A percentile compares a stretch with the other conserved stretches of the same genome.
These are phyloP conservation scores for Mycena alexandri DNA, from an alignment of 768 basidiomycete genomes.

Conservation along the genomic window DNA sequence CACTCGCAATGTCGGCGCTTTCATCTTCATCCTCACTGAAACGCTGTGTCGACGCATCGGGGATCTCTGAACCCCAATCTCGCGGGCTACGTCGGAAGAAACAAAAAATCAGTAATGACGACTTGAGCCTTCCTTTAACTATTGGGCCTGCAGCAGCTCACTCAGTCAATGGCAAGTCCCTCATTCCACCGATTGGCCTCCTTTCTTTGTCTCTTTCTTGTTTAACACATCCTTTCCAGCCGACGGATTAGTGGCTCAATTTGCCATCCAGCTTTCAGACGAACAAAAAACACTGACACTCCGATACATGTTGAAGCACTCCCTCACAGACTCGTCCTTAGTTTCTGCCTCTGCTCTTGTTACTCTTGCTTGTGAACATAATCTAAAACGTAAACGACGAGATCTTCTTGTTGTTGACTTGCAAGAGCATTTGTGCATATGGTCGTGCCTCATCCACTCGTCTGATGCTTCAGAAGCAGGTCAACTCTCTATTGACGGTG, in stretches of 20 bases:
- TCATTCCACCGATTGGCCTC: too few relatives aligned
- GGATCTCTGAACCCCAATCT: too few relatives aligned
- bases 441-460: not conserved
- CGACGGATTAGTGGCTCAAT: not conserved
- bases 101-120: too few relatives aligned
- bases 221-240: too few relatives aligned
- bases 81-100: too few relatives aligned
- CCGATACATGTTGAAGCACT: not conserved
- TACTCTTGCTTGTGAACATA: slow-evolving; percentile 10
- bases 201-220: too few relatives aligned
- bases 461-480: not conserved
- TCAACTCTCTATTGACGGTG: not conserved
- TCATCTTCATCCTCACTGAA: too few relatives aligned
- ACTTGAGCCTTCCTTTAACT: too few relatives aligned
- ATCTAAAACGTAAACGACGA: not conserved
- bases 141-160: too few relatives aligned
- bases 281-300: not conserved
- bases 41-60: too few relatives aligned
- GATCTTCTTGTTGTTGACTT: not conserved
- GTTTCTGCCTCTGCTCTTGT: not conserved
- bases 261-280: slow-evolving; percentile 6
- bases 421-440: not conserved
- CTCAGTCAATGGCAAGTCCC: too few relatives aligned
- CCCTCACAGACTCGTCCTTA: not conserved
- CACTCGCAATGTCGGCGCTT: too few relatives aligned